Conservation (phyloP, 148 eudicot genomes). For the Chenopodium suecicum region DNA sequence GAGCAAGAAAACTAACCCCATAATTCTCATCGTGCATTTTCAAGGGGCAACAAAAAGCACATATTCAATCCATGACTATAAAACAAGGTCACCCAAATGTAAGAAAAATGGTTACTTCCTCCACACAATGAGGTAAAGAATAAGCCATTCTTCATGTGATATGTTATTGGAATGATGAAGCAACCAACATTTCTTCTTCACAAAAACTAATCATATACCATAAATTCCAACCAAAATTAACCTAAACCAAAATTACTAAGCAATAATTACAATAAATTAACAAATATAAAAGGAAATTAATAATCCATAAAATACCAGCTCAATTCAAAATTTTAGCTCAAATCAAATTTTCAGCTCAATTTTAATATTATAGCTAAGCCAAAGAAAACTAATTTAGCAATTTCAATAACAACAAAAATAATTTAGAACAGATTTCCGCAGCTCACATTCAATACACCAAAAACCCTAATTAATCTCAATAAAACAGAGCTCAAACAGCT, state of each 20-base stretch:
- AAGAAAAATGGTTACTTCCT: slow-evolving; percentile 17
- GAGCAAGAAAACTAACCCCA: neutral
- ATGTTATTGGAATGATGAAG: neutral
- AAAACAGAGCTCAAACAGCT: neutral
- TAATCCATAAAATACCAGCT: neutral
- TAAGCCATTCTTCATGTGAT: slow-evolving; percentile 13
- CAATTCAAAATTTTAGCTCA: neutral
- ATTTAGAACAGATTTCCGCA: neutral
- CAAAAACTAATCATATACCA: neutral
- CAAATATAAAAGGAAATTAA: neutral
- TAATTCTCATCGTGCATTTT: neutral
- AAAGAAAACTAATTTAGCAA: neutral
- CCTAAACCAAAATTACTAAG: neutral
- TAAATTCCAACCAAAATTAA: neutral
- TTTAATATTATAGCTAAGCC: neutral
- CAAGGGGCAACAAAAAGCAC: slow-evolving; percentile 8
- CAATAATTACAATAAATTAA: neutral
- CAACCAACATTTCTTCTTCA: neutral
- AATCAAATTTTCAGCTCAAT: neutral
- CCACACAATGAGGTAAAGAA: slow-evolving; percentile 27
- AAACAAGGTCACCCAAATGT: slow-evolving; percentile 13
- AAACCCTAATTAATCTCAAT: slow-evolving; percentile 7
- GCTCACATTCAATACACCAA: neutral
- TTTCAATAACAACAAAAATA: neutral
- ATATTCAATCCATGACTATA: slow-evolving; percentile 7